Percentiles rank a stretch among this genome's conserved stretches.
These are phyloP conservation scores for Starmerella riodocensis DNA, from an alignment of 805 yeast species.

Conservation along the genomic window DNA sequence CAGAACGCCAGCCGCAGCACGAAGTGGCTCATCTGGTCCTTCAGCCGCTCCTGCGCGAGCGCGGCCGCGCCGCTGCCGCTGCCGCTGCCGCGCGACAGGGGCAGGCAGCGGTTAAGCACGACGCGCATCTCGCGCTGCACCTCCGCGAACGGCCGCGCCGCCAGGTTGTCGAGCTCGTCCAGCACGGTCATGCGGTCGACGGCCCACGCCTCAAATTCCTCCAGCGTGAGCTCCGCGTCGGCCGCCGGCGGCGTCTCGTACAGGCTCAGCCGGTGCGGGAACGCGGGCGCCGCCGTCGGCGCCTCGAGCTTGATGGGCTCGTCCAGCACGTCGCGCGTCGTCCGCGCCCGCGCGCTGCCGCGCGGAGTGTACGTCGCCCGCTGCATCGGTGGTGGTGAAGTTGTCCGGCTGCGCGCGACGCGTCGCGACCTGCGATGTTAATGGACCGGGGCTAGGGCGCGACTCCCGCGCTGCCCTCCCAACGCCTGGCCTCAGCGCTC, in stretches of 20 bases:
- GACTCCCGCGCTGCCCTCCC: too few relatives aligned
- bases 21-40: conserved; percentile 87
- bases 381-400: too few relatives aligned
- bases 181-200: conserved; percentile 75
- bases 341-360: too few relatives aligned
- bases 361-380: too few relatives aligned
- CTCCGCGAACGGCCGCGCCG: conserved; percentile 37
- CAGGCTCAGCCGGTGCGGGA: conserved; percentile 55
- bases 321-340: too few relatives aligned
- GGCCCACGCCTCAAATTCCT: conserved; percentile 92
- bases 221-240: conserved; percentile 70
- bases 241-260: conserved; percentile 57
- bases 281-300: conserved; percentile 12
- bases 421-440: too few relatives aligned
- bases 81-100: conserved; percentile 33
- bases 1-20: conserved; percentile 83
- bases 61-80: neutral
- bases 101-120: conserved; percentile 47
- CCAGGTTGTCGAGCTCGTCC: conserved; percentile 67
- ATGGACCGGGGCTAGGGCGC: too few relatives aligned
- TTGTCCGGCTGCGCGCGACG: too few relatives aligned
- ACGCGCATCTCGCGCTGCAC: conserved; percentile 55
- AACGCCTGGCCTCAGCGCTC: too few relatives aligned
- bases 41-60: conserved; percentile 43
- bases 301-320: conserved; percentile 10